phyloP scores from a whole-genome alignment of 2,329 filamentous ascomycete species.

The Alternaria sp. region DNA sequence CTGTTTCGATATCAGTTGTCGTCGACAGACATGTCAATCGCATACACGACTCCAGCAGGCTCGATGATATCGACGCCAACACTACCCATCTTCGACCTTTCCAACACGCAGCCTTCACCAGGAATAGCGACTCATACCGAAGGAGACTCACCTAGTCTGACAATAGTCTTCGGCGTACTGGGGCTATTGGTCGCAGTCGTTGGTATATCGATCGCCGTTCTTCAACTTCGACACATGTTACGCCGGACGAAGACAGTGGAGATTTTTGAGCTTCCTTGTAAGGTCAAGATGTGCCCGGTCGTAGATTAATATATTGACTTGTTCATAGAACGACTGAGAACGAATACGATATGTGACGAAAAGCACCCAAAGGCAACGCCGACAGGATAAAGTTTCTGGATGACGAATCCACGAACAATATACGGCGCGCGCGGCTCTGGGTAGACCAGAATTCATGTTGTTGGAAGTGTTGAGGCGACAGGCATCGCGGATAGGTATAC shows the following conservation, averaged over 20 bases:
- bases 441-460: neutral
- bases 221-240: slow-evolving; percentile 9
- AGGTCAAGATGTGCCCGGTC: neutral
- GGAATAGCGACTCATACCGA: neutral
- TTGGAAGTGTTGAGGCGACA: neutral
- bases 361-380: neutral
- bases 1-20: neutral
- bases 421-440: neutral
- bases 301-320: neutral
- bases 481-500: neutral
- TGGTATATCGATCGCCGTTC: slow-evolving; percentile 1
- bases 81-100: neutral
- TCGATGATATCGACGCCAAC: neutral
- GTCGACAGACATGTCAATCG: neutral
- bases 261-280: slow-evolving; percentile 5
- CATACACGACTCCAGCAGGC: neutral
- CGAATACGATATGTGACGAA: neutral
- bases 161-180: slow-evolving; percentile 2
- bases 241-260: neutral
- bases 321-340: neutral
- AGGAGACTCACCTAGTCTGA: neutral
- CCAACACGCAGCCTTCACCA: neutral
- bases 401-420: neutral
- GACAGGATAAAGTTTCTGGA: neutral
- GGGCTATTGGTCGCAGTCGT: neutral